Evolutionary conservation across 306 rosid genomes (phyloP), one percentile per base, ranked within the genome.

Genomic region (Gillenia trifoliata): DNA sequence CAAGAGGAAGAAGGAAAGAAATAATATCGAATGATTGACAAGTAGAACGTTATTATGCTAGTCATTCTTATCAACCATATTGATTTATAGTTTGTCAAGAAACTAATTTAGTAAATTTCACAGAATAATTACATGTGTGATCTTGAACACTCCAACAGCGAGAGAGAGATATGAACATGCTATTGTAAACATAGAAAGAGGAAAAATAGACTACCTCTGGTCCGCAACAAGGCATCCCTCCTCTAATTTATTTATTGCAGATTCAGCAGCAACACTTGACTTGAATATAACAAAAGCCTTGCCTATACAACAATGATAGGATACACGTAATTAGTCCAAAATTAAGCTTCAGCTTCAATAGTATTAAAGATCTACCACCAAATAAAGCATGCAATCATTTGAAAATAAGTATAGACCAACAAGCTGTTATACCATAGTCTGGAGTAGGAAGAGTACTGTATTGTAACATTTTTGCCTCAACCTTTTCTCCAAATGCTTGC

Each of bases 261-360:
- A 23, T 23, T 75, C 81, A 41, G 93, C 93, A 62, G 80, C 89
- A 47, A 31, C 54, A 70, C 74, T 77, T 60, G 86, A 78, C 83
- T 78, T 79, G 82, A 91, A 91, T 75, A 91, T 81, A 43, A 87
- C 86, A 77, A 89, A 75, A 49, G 96, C 96, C 75, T 80, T 81
- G 38, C 92, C 96, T 91, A 79, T 83, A 17, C 40, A 36, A 36
- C 40, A 17, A 80, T 59, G 73, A 75, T 59, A 26, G 40, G 78
- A 75, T 64, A 76, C 61, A 78, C 28, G 29, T 15, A 55, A 71
- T 41, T 34, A 34, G 63, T 33, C 75, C 49, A 55, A 12, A 5
- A 71, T 33, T 34, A 55, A 33, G 60, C 33, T 34, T 71, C 9
- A 55, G 29, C 25, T 55, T 33, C 31, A 71, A 71, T 10, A 29